Conservation (phyloP, 2,329 filamentous ascomycete species). For the Canariomyces notabilis region DNA sequence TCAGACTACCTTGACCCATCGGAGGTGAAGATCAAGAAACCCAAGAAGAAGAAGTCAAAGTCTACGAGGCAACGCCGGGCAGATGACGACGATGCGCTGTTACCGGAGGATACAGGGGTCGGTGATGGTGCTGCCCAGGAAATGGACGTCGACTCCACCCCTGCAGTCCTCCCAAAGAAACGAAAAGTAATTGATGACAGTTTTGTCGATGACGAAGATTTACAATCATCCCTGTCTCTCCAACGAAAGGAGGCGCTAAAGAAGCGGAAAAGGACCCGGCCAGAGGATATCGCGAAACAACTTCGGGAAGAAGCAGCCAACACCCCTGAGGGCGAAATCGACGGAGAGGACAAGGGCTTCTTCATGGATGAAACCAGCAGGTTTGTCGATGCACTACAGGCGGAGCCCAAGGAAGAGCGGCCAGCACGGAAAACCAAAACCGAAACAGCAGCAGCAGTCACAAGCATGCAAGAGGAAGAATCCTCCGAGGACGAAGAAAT, state of each 20-base stretch:
- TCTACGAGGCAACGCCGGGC: conserved; percentile 63
- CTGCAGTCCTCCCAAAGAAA: conserved; percentile 50
- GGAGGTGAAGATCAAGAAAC: conserved; percentile 89
- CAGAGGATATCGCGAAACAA: conserved; percentile 81
- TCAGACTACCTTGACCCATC: conserved; percentile 88
- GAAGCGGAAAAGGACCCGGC: conserved; percentile 81
- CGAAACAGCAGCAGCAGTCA: conserved; percentile 36
- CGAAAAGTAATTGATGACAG: conserved; percentile 59
- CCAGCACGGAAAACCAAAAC: conserved; percentile 44
- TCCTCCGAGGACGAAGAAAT: conserved; percentile 43
- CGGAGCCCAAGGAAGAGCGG: conserved; percentile 53
- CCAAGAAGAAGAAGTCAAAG: conserved; percentile 85
- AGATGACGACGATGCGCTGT: conserved; percentile 57
- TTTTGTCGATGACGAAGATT: conserved; percentile 86
- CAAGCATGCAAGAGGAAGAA: conserved; percentile 41
- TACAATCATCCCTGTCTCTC: conserved; percentile 79
- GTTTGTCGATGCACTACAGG: conserved; percentile 82
- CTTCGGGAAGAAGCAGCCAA: conserved; percentile 56
- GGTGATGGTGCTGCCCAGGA: conserved; percentile 37
- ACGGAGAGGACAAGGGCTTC: conserved; percentile 50
- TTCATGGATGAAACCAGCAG: conserved; percentile 96
- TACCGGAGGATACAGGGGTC: conserved; percentile 36
- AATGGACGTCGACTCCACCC: conserved; percentile 74
- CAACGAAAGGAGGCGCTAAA: conserved; percentile 81
- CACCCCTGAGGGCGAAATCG: conserved; percentile 44